Conservation (phyloP, 1,284 basidiomycete genomes). For the Apiotrichum akiyoshidainum region DNA sequence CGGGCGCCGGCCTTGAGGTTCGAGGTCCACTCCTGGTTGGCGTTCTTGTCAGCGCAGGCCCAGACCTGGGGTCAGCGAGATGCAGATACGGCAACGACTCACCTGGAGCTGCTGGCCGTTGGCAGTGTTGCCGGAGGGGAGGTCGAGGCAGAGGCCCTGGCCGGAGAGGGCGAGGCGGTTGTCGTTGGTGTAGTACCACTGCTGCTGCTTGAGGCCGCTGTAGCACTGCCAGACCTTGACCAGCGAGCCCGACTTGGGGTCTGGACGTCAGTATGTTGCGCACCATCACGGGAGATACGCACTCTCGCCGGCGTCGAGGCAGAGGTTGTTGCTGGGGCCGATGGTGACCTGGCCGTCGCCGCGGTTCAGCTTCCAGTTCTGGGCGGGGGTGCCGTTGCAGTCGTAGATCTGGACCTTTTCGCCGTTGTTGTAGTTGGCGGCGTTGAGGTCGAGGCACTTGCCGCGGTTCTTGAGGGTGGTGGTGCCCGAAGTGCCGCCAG, state of each 20-base stretch:
- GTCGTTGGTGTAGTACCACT: slow-evolving; percentile 31
- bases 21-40: slow-evolving; percentile 41
- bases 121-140: slow-evolving; percentile 24
- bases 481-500: background rate
- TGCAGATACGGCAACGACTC: too few species aligned
- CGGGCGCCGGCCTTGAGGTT: background rate
- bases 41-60: slow-evolving; percentile 28
- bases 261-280: background rate
- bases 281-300: background rate
- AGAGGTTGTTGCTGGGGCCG: slow-evolving; percentile 30
- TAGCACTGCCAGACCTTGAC: slow-evolving; percentile 30
- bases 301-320: slow-evolving; percentile 32
- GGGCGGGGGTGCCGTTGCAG: slow-evolving; percentile 22
- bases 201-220: slow-evolving; percentile 23
- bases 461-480: slow-evolving; percentile 29
- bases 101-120: slow-evolving; percentile 26
- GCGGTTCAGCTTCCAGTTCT: slow-evolving; percentile 12
- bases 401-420: slow-evolving; percentile 20
- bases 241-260: slow-evolving; percentile 21
- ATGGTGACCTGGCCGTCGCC: slow-evolving; percentile 18
- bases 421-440: slow-evolving; percentile 11
- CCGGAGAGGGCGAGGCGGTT: slow-evolving; percentile 23
- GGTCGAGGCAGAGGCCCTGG: slow-evolving; percentile 34
- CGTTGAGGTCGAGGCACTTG: slow-evolving; percentile 24
- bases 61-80: too few species aligned